phyloP scores from a whole-genome alignment of 2,329 filamentous ascomycete species.

The Ophiostoma australiae region DNA sequence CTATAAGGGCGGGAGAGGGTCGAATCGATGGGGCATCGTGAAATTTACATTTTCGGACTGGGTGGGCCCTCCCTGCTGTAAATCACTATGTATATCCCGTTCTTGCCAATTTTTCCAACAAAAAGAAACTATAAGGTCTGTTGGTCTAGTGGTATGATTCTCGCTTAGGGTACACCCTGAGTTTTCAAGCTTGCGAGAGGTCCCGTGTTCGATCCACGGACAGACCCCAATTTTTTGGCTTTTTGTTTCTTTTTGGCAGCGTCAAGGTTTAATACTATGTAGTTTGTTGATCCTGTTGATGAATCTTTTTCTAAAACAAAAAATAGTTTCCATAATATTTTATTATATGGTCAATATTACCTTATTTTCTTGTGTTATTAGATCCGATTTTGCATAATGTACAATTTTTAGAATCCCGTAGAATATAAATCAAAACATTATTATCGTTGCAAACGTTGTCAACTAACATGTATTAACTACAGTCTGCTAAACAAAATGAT shows the following conservation, averaged over 20 bases:
- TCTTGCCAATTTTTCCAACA: background rate
- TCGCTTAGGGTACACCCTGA: constrained; percentile 50
- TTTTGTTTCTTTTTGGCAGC: background rate
- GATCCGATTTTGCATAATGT: too few relatives aligned
- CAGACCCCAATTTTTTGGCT: constrained; percentile 10
- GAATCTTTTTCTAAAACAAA: too few relatives aligned
- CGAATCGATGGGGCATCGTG: background rate
- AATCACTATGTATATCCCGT: background rate
- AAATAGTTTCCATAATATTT: too few relatives aligned
- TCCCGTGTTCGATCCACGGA: constrained; percentile 18
- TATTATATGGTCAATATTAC: too few relatives aligned
- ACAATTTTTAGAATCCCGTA: background rate
- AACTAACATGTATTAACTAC: too few relatives aligned
- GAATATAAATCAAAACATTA: background rate
- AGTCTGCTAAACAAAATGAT: too few relatives aligned
- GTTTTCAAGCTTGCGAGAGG: constrained; percentile 17
- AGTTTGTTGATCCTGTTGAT: background rate
- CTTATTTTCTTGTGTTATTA: background rate
- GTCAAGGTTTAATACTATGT: too few relatives aligned
- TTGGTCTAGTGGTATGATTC: constrained; percentile 60
- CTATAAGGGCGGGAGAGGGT: background rate
- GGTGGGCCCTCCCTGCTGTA: background rate
- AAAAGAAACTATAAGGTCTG: constrained; percentile 14
- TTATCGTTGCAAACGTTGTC: background rate
- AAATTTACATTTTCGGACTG: background rate